Evolutionary conservation across 257 asterid species (phyloP).

Genomic region (Capsicum chinense): DNA sequence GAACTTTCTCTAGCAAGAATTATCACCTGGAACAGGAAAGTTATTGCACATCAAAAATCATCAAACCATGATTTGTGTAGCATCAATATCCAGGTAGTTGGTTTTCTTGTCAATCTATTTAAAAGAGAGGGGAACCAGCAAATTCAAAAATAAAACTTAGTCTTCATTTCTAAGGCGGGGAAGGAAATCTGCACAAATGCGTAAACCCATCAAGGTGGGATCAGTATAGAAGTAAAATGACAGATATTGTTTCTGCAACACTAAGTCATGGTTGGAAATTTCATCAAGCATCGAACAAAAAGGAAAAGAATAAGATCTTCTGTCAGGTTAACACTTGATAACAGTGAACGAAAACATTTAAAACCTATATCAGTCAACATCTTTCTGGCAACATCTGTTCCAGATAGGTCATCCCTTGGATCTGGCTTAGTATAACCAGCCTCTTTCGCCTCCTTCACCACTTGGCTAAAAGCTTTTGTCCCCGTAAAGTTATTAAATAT

Average conservation of each 20-base stretch:
- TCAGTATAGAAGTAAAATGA: not conserved
- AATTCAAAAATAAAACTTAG: conserved; percentile 21
- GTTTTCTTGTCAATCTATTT: not conserved
- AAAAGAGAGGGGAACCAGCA: conserved; percentile 1
- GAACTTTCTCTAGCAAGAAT: conserved; percentile 97
- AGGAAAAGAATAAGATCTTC: not conserved
- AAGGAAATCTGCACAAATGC: not conserved
- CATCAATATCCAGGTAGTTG: not conserved
- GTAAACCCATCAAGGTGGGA: not conserved
- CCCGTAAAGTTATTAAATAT: conserved; percentile 93
- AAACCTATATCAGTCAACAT: conserved; percentile 40
- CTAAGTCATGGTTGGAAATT: not conserved
- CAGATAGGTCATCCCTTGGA: conserved; percentile 98
- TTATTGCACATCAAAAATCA: conserved; percentile 15
- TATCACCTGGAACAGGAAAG: conserved; percentile 68
- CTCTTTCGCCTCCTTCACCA: conserved; percentile 87
- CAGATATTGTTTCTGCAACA: not conserved
- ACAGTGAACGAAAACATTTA: not conserved
- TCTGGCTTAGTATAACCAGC: conserved; percentile 99
- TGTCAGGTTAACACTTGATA: not conserved
- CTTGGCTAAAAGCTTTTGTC: conserved; percentile 76
- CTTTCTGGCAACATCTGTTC: conserved; percentile 98
- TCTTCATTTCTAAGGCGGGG: not conserved
- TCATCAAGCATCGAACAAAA: not conserved
- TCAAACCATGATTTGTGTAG: not conserved